These are phyloP conservation scores for Symbiotaphrina buchneri DNA, from an alignment of 495 filamentous ascomycete species.

Conservation along the genomic window DNA sequence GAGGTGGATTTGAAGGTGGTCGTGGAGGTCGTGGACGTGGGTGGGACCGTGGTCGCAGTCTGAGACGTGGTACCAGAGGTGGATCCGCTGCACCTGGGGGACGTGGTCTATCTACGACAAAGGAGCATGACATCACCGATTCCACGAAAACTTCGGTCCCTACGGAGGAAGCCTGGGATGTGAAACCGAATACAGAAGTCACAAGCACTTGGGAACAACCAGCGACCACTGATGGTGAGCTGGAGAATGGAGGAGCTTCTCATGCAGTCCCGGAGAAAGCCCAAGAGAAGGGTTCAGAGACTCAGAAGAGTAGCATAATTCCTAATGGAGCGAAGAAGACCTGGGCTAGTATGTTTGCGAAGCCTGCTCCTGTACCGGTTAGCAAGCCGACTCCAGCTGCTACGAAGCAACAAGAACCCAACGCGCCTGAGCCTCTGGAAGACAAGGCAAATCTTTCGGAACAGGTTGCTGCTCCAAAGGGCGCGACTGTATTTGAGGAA, in stretches of 20 bases:
- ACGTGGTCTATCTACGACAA: background rate
- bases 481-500: no score
- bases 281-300: no score
- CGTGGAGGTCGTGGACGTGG: constrained; percentile 48
- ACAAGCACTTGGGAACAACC: no score
- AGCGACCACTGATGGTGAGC: no score
- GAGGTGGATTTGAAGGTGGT: constrained; percentile 40
- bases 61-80: constrained; percentile 42
- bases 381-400: constrained; percentile 6
- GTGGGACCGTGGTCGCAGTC: constrained; percentile 51
- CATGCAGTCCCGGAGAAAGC: background rate
- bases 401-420: background rate
- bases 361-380: constrained; percentile 12
- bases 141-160: constrained; percentile 10
- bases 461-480: background rate
- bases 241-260: background rate
- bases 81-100: constrained; percentile 25
- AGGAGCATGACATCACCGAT: background rate
- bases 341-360: constrained; percentile 40
- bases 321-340: constrained; percentile 31
- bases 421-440: constrained; percentile 2
- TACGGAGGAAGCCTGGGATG: constrained; percentile 7
- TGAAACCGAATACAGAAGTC: no score
- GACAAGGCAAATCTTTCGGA: background rate
- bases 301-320: constrained; percentile 18